phyloP scores from a whole-genome alignment of 768 basidiomycete species.

The Gelatoporia subvermispora region DNA sequence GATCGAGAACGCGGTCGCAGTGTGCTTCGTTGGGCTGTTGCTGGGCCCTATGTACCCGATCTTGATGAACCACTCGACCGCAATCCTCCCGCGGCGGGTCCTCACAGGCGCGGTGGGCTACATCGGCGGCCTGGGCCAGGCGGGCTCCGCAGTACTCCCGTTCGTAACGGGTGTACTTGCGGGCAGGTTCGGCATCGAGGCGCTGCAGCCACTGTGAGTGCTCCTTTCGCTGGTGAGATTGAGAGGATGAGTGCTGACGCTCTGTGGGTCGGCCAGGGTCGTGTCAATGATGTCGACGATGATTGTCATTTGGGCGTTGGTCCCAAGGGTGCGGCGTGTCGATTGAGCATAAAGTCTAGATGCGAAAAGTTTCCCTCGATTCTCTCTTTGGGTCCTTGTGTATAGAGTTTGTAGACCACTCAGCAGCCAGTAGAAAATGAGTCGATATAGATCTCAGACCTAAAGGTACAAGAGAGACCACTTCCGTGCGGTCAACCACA shows the following conservation, averaged over 20 bases:
- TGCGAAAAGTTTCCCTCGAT: too few species aligned
- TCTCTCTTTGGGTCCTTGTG: too few species aligned
- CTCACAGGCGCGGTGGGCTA: conserved; percentile 46
- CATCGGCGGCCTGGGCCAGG: conserved; percentile 47
- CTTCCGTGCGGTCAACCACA: too few species aligned
- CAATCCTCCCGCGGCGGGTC: conserved; percentile 67
- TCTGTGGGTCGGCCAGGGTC: conserved; percentile 30
- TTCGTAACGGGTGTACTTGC: conserved; percentile 72
- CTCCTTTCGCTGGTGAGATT: not conserved
- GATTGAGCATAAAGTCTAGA: not conserved
- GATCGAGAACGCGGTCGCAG: conserved; percentile 46
- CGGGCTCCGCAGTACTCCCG: conserved; percentile 67
- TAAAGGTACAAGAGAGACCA: too few species aligned
- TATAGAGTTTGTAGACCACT: too few species aligned
- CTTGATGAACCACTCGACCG: conserved; percentile 64
- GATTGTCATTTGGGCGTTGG: conserved; percentile 51
- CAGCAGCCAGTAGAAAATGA: too few species aligned
- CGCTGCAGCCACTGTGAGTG: conserved; percentile 61
- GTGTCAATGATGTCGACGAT: conserved; percentile 59
- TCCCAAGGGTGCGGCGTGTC: conserved; percentile 30
- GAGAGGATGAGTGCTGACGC: too few species aligned
- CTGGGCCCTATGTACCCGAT: conserved; percentile 52
- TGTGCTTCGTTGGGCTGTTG: conserved; percentile 29
- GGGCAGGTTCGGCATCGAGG: conserved; percentile 53
- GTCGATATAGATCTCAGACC: too few species aligned